Percentiles rank a stretch among this genome's conserved stretches.
These are phyloP conservation scores for Epichloe sibirici DNA, from an alignment of 2,329 filamentous ascomycete species.

Conservation along the genomic window DNA sequence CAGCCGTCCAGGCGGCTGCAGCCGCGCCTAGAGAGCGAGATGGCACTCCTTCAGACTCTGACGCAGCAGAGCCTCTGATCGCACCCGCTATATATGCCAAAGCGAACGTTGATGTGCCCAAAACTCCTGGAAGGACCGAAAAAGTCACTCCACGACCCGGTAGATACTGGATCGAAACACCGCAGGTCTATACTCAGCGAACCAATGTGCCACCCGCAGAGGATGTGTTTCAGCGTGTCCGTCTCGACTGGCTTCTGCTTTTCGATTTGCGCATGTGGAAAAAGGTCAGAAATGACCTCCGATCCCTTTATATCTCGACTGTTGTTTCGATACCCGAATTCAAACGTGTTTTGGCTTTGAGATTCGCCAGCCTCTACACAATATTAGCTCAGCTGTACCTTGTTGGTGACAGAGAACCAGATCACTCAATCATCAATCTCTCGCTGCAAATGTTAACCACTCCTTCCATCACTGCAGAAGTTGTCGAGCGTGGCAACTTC, in stretches of 20 bases:
- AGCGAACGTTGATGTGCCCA: conserved; percentile 61
- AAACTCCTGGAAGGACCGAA: conserved; percentile 54
- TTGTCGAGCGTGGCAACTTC: conserved; percentile 91
- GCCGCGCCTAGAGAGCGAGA: conserved; percentile 39
- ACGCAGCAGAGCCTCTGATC: conserved; percentile 53
- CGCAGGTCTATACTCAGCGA: conserved; percentile 52
- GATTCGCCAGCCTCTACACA: conserved; percentile 93
- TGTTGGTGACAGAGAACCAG: conserved; percentile 89
- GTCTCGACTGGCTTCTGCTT: conserved; percentile 86
- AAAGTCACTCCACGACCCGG: conserved; percentile 49
- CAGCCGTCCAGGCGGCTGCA: conserved; percentile 45
- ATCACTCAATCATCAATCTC: conserved; percentile 96
- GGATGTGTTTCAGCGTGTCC: conserved; percentile 77
- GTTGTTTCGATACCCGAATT: conserved; percentile 93
- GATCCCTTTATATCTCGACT: conserved; percentile 90
- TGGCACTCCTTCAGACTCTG: conserved; percentile 59
- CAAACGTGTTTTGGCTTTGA: conserved; percentile 81
- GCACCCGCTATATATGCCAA: conserved; percentile 50
- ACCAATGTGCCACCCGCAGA: conserved; percentile 60
- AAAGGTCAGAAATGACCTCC: conserved; percentile 77
- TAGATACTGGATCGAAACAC: conserved; percentile 77
- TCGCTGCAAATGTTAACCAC: conserved; percentile 95
- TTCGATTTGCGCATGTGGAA: conserved; percentile 97
- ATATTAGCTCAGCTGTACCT: conserved; percentile 87
- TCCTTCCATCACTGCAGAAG: conserved; percentile 89